These are phyloP conservation scores for Fusarium continuum DNA, from an alignment of 2,329 filamentous ascomycete genomes.

Conservation along the genomic window DNA sequence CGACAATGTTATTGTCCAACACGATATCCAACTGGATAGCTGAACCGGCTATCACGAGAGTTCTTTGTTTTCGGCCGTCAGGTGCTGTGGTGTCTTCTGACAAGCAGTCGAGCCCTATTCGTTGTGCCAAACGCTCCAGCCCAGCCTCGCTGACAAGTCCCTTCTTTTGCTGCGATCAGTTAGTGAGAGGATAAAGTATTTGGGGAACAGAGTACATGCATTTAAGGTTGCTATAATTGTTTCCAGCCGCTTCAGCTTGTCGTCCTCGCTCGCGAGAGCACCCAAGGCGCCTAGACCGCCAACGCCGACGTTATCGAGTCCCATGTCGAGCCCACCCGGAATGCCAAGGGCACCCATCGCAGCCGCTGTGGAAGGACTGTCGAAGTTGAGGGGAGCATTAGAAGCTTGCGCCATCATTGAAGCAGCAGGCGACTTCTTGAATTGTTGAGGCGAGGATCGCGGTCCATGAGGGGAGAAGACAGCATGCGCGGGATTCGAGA, in stretches of 20 bases:
- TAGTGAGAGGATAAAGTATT: background rate
- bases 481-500: conserved; percentile 66
- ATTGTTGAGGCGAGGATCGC: conserved; percentile 69
- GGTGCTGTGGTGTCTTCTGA: conserved; percentile 64
- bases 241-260: conserved; percentile 64
- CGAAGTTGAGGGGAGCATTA: conserved; percentile 64
- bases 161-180: conserved; percentile 53
- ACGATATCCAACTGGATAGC: conserved; percentile 69
- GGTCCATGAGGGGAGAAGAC: conserved; percentile 68
- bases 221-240: conserved; percentile 60
- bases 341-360: conserved; percentile 67
- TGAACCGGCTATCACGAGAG: conserved; percentile 69
- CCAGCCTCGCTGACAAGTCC: conserved; percentile 78
- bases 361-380: conserved; percentile 70
- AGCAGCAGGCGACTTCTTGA: conserved; percentile 70
- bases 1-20: conserved; percentile 68
- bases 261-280: conserved; percentile 60
- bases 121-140: conserved; percentile 74
- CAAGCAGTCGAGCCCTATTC: conserved; percentile 71
- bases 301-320: conserved; percentile 61
- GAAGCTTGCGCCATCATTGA: conserved; percentile 59
- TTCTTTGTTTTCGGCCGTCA: conserved; percentile 60
- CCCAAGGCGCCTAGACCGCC: conserved; percentile 55
- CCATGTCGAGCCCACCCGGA: conserved; percentile 60
- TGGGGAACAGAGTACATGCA: conserved; percentile 47